phyloP scores from a whole-genome alignment of 2,329 filamentous ascomycete species.

The Trichophaea hybrida region DNA sequence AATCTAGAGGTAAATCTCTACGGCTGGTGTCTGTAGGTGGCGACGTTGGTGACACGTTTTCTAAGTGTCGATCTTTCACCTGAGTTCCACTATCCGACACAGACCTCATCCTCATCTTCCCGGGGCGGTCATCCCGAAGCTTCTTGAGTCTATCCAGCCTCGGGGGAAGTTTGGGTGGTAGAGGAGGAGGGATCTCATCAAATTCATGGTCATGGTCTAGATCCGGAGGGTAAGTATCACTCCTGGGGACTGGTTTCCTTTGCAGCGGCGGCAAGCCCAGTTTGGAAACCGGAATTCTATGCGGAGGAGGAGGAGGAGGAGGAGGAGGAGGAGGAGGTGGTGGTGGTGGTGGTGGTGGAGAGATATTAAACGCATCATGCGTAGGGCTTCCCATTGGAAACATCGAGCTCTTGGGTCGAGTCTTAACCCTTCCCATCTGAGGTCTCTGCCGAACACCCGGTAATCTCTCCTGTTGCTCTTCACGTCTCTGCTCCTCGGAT shows the following conservation, averaged over 20 bases:
- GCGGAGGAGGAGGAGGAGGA: constrained; percentile 3
- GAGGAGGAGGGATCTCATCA: not conserved
- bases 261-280: not conserved
- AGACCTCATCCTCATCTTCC: not conserved
- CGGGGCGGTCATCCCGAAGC: not conserved
- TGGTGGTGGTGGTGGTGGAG: constrained; percentile 1
- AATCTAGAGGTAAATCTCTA: not conserved
- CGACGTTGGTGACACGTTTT: no score
- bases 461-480: not conserved
- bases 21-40: no score
- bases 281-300: not conserved
- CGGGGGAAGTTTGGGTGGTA: not conserved
- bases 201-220: not conserved
- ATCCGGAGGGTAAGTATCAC: not conserved
- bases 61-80: no score
- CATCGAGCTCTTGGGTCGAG: constrained; percentile 6
- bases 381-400: constrained; percentile 1
- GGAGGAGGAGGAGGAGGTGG: constrained; percentile 7
- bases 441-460: not conserved
- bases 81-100: no score
- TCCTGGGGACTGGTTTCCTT: not conserved
- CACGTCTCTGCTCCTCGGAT: no score
- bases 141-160: not conserved
- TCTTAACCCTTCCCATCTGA: not conserved
- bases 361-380: not conserved